Conservation (phyloP, 306 rosid genomes). For the Dalbergia oliveri region DNA sequence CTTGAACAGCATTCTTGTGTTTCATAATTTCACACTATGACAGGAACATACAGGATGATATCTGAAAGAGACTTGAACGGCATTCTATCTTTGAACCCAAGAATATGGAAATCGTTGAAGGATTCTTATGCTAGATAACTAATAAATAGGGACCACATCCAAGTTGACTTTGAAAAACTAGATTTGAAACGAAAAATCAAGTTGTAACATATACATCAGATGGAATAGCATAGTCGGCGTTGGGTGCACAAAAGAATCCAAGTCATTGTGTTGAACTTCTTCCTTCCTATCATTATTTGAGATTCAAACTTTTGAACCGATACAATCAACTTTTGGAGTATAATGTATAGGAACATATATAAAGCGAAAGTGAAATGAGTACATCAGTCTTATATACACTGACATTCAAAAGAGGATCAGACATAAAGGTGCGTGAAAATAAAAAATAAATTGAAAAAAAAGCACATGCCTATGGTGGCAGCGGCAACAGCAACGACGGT, state of each 20-base stretch:
- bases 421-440: no score
- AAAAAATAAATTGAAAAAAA: no score
- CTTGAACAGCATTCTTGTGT: no score
- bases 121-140: background rate
- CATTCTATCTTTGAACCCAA: slow-evolving; percentile 3
- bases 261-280: background rate
- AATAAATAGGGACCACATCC: background rate
- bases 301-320: slow-evolving; percentile 11
- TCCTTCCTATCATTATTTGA: background rate
- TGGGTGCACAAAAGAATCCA: background rate
- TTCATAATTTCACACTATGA: background rate
- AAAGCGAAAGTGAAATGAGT: no score
- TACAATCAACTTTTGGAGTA: background rate
- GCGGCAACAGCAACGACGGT: no score
- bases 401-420: slow-evolving; percentile 2
- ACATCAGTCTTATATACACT: background rate
- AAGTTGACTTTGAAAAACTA: slow-evolving; percentile 31
- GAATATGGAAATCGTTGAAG: background rate
- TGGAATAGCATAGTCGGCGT: slow-evolving; percentile 24
- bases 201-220: background rate
- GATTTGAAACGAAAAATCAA: background rate
- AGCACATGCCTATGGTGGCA: no score
- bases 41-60: background rate
- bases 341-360: no score
- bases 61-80: slow-evolving; percentile 3